Conservation (phyloP, 1,284 basidiomycete genomes). For the Bjerkandera adusta region DNA sequence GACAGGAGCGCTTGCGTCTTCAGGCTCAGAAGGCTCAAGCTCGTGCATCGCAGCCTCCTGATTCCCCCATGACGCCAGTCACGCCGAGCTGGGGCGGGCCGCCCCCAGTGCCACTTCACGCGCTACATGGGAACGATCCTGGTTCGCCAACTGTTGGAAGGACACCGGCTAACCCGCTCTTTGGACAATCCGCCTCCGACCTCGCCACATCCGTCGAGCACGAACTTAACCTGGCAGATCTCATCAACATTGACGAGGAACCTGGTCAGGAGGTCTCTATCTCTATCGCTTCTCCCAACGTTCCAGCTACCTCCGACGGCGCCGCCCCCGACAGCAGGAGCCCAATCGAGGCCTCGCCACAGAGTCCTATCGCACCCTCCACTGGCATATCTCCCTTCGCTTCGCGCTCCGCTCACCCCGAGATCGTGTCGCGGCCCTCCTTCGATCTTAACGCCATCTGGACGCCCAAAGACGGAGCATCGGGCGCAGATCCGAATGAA, state of each 20-base stretch:
- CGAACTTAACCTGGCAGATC: constrained; percentile 69
- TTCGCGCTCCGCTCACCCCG: constrained; percentile 37
- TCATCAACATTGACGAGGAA: constrained; percentile 80
- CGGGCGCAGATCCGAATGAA: constrained; percentile 6
- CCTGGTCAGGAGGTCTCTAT: constrained; percentile 26
- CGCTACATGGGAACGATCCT: constrained; percentile 25
- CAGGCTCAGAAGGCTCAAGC: constrained; percentile 31
- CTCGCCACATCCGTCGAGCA: constrained; percentile 42
- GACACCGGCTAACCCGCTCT: constrained; percentile 36
- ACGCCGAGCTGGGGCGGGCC: constrained; percentile 56
- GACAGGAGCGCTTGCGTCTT: constrained; percentile 49
- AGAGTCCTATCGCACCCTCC: constrained; percentile 20
- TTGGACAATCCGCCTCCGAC: constrained; percentile 44
- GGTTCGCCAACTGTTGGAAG: constrained; percentile 24
- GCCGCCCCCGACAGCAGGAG: not conserved
- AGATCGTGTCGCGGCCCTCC: constrained; percentile 41
- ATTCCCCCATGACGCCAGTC: constrained; percentile 52
- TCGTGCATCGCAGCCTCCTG: constrained; percentile 54
- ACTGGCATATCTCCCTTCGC: constrained; percentile 52
- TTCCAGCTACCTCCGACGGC: constrained; percentile 9
- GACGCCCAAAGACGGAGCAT: constrained; percentile 31
- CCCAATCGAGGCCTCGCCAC: constrained; percentile 17
- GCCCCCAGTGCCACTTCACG: constrained; percentile 50
- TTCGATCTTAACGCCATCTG: constrained; percentile 75
- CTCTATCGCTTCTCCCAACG: constrained; percentile 14